Conservation (phyloP, 169 alveolate species). For the Haemoproteus tartakovskyi region DNA sequence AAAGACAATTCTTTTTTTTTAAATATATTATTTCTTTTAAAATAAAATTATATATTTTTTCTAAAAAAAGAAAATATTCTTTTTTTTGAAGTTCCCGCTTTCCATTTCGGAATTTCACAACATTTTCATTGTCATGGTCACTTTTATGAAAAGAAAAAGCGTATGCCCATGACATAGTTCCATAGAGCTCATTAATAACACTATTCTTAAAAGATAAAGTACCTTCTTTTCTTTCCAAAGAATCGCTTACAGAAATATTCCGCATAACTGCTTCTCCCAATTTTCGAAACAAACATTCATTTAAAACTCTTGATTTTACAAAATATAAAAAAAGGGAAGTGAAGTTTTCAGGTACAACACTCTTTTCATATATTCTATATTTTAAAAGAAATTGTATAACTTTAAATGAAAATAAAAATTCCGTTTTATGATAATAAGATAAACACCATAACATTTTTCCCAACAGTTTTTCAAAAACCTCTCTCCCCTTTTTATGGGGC, state of each 20-base stretch:
- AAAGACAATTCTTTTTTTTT: constrained; percentile 7
- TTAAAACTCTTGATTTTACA: constrained; percentile 57
- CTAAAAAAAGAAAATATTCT: constrained; percentile 1
- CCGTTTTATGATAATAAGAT: constrained; percentile 63
- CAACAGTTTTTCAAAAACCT: not conserved
- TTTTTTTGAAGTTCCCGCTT: not conserved
- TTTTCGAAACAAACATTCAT: constrained; percentile 14
- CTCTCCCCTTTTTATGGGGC: not conserved
- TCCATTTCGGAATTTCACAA: not conserved
- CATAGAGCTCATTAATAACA: constrained; percentile 38
- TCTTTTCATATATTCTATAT: constrained; percentile 1
- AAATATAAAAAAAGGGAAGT: constrained; percentile 52
- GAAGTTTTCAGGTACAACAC: constrained; percentile 44
- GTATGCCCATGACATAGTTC: constrained; percentile 65
- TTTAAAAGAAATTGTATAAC: constrained; percentile 25
- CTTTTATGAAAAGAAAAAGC: constrained; percentile 32
- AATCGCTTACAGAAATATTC: constrained; percentile 9
- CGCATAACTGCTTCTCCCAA: constrained; percentile 7
- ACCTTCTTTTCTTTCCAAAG: not conserved
- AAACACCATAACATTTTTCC: constrained; percentile 64
- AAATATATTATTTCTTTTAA: constrained; percentile 44
- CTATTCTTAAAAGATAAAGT: constrained; percentile 20
- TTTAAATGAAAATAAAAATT: constrained; percentile 14
- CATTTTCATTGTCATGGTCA: not conserved
- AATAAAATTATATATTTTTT: constrained; percentile 16